phyloP scores from a whole-genome alignment of 345 rosid genomes.

The Boechera divaricarpa region DNA sequence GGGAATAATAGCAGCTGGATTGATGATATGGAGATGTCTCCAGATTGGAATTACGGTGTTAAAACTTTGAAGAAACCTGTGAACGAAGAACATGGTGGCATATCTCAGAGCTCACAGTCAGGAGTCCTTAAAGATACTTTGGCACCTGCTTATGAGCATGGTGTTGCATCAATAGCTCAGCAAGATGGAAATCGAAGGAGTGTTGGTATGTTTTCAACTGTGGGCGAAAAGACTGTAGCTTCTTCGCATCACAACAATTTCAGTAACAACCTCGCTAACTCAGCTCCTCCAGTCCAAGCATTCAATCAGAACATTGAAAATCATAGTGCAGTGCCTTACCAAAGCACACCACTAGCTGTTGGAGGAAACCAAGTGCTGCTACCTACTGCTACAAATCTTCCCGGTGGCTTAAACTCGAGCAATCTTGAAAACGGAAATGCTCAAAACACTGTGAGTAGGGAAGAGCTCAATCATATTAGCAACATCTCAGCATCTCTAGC shows the following conservation, averaged over 20 bases:
- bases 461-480: slow-evolving; percentile 61
- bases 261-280: slow-evolving; percentile 37
- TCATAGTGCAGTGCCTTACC: slow-evolving; percentile 44
- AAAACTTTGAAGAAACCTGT: slow-evolving; percentile 48
- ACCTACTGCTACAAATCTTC: slow-evolving; percentile 44
- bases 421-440: slow-evolving; percentile 47
- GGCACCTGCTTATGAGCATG: slow-evolving; percentile 41
- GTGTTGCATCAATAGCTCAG: slow-evolving; percentile 36
- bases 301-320: slow-evolving; percentile 45
- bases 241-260: slow-evolving; percentile 36
- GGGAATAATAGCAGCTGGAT: slow-evolving; percentile 52
- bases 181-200: slow-evolving; percentile 35
- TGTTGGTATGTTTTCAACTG: slow-evolving; percentile 43
- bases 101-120: slow-evolving; percentile 44
- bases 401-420: slow-evolving; percentile 42
- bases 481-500: slow-evolving; percentile 78
- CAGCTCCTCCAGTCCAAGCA: slow-evolving; percentile 47
- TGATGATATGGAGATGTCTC: slow-evolving; percentile 84
- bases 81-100: slow-evolving; percentile 44
- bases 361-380: slow-evolving; percentile 54
- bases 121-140: slow-evolving; percentile 27
- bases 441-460: slow-evolving; percentile 60
- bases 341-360: slow-evolving; percentile 43
- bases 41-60: slow-evolving; percentile 70
- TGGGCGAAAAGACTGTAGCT: slow-evolving; percentile 11